Evolutionary conservation across 768 basidiomycete species (phyloP).

Genomic region (Auricularia sp.): DNA sequence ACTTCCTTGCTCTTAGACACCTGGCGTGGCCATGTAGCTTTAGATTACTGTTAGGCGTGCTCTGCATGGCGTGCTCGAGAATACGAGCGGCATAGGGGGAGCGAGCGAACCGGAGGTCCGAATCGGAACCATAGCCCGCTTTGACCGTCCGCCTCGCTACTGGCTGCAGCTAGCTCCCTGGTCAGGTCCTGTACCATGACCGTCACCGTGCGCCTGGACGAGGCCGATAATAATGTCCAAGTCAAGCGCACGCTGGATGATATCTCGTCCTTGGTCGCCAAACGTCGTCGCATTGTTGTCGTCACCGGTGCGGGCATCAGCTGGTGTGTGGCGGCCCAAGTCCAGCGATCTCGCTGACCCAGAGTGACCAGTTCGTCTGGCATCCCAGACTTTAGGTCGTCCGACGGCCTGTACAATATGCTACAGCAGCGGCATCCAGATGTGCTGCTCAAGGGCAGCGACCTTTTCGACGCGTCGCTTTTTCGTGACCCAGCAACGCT

Average conservation of each 20-base stretch:
- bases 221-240: background rate
- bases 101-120: background rate
- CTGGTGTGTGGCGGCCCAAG: background rate
- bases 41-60: background rate
- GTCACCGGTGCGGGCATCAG: constrained; percentile 75
- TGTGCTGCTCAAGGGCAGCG: constrained; percentile 27
- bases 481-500: constrained; percentile 27
- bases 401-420: constrained; percentile 30
- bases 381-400: constrained; percentile 31
- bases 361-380: background rate
- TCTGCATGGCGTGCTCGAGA: background rate
- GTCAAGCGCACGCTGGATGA: background rate
- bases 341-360: background rate
- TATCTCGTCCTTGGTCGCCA: constrained; percentile 28
- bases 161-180: background rate
- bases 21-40: background rate
- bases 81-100: background rate
- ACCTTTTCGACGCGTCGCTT: constrained; percentile 31
- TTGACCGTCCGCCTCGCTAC: background rate
- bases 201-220: background rate
- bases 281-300: constrained; percentile 80
- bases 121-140: background rate
- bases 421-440: constrained; percentile 23
- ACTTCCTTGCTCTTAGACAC: background rate
- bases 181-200: background rate